These are phyloP conservation scores for Russula virescens DNA, from an alignment of 768 basidiomycete genomes.

Conservation along the genomic window DNA sequence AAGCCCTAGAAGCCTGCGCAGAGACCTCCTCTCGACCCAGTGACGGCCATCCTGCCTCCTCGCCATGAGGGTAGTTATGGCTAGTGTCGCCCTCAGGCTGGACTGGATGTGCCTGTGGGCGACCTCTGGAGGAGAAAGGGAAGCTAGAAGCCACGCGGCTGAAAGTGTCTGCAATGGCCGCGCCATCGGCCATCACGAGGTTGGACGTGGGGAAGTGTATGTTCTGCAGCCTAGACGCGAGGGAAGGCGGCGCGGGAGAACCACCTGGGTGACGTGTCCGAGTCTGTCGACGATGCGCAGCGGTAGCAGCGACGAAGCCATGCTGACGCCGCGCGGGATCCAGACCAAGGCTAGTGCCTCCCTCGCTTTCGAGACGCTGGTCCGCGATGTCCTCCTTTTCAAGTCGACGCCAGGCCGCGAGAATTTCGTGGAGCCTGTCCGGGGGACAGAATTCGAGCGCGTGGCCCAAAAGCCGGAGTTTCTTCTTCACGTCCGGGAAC, in stretches of 20 bases:
- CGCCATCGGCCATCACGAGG: constrained; percentile 66
- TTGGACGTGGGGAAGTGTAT: constrained; percentile 67
- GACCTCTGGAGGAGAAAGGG: constrained; percentile 13
- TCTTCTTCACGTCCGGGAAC: constrained; percentile 60
- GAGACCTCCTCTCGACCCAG: constrained; percentile 58
- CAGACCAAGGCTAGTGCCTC: too few relatives aligned
- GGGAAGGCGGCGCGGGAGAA: constrained; percentile 32
- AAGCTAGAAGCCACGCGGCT: constrained; percentile 43
- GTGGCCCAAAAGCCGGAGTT: constrained; percentile 66
- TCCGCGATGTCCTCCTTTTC: constrained; percentile 60
- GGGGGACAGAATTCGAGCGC: constrained; percentile 84
- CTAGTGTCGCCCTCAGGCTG: constrained; percentile 39
- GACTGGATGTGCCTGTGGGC: constrained; percentile 51
- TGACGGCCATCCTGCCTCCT: constrained; percentile 30
- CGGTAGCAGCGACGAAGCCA: constrained; percentile 28
- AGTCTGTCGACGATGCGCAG: constrained; percentile 5
- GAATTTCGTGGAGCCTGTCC: constrained; percentile 71
- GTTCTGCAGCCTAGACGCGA: constrained; percentile 56
- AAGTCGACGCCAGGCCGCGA: constrained; percentile 68
- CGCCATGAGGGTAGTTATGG: constrained; percentile 33
- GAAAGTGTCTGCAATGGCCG: constrained; percentile 76
- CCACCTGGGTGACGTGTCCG: constrained; percentile 8
- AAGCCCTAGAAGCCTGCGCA: constrained; percentile 65
- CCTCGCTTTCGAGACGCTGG: constrained; percentile 39
- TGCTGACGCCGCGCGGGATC: not conserved